Conservation (phyloP, 331 rosid genomes). For the Pyracantha coccinea region DNA sequence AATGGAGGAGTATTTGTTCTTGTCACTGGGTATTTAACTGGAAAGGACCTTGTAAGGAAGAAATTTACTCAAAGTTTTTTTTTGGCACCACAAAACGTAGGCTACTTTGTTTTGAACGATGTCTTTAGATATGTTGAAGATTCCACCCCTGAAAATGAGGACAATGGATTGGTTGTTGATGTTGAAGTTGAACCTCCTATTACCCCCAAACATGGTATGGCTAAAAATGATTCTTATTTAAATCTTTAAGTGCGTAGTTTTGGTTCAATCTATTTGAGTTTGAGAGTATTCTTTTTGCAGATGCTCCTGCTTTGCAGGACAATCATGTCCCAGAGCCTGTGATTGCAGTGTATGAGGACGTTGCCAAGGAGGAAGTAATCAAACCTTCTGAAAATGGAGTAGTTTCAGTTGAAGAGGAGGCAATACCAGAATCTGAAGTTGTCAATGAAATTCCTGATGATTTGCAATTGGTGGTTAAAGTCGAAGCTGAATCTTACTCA, state of each 20-base stretch:
- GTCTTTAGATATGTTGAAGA: slow-evolving; percentile 76
- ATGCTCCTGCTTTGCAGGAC: slow-evolving; percentile 26
- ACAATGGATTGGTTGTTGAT: slow-evolving; percentile 20
- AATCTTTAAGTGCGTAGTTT: neutral
- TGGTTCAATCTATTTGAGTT: neutral
- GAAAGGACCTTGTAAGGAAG: slow-evolving; percentile 41
- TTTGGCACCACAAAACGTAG: slow-evolving; percentile 91
- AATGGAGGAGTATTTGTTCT: slow-evolving; percentile 73
- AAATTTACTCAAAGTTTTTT: slow-evolving; percentile 80
- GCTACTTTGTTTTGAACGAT: slow-evolving; percentile 83
- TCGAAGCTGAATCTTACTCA: neutral
- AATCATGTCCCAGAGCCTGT: slow-evolving; percentile 29
- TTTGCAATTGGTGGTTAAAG: slow-evolving; percentile 25
- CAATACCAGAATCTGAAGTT: slow-evolving; percentile 43
- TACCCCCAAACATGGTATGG: slow-evolving; percentile 42
- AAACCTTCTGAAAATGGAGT: slow-evolving; percentile 31
- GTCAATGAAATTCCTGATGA: slow-evolving; percentile 57
- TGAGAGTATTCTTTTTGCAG: slow-evolving; percentile 17
- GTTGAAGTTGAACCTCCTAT: slow-evolving; percentile 27
- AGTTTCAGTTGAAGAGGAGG: slow-evolving; percentile 40
- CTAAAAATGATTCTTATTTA: neutral
- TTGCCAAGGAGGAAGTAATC: slow-evolving; percentile 33
- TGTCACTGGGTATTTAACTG: slow-evolving; percentile 76
- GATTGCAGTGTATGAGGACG: slow-evolving; percentile 22
- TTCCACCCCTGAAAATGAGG: slow-evolving; percentile 12